These are phyloP conservation scores for Pseudotulostoma volvatum DNA, from an alignment of 495 filamentous ascomycete species.

Conservation along the genomic window DNA sequence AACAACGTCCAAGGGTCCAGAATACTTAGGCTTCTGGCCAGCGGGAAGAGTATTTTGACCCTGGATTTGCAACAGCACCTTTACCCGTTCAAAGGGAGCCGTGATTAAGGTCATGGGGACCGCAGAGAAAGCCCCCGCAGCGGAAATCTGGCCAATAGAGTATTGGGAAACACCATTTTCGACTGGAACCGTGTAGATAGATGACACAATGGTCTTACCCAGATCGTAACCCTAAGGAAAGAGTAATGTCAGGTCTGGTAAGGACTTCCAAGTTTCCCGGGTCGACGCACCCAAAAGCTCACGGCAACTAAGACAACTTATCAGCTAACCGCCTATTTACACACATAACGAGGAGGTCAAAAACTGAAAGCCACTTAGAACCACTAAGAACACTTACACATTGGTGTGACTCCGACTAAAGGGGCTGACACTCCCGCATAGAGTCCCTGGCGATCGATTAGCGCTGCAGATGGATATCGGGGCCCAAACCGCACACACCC, in stretches of 20 bases:
- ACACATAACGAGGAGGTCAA: too few relatives aligned
- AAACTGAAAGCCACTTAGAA: too few relatives aligned
- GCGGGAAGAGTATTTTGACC: slow-evolving; percentile 73
- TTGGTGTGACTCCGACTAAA: slow-evolving; percentile 87
- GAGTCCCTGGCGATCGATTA: slow-evolving; percentile 38
- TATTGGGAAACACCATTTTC: slow-evolving; percentile 46
- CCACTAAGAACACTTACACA: slow-evolving; percentile 62
- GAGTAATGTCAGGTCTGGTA: slow-evolving; percentile 8
- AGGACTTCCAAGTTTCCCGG: too few relatives aligned
- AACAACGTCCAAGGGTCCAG: slow-evolving; percentile 81
- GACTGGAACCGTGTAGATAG: slow-evolving; percentile 42
- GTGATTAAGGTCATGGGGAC: slow-evolving; percentile 97
- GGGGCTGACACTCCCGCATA: slow-evolving; percentile 97
- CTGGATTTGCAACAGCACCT: slow-evolving; percentile 95
- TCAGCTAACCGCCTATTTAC: too few relatives aligned
- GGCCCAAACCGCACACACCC: slow-evolving; percentile 22
- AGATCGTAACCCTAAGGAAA: slow-evolving; percentile 65
- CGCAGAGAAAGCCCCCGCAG: slow-evolving; percentile 93
- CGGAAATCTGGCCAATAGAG: slow-evolving; percentile 73
- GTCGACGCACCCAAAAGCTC: slow-evolving; percentile 65
- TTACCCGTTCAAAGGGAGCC: slow-evolving; percentile 95
- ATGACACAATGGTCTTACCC: slow-evolving; percentile 71
- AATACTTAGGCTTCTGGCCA: slow-evolving; percentile 86
- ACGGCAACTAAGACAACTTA: slow-evolving; percentile 55
- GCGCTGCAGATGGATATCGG: neutral